These are phyloP conservation scores for Suillus brevipes DNA, from an alignment of 768 basidiomycete species.

Conservation along the genomic window DNA sequence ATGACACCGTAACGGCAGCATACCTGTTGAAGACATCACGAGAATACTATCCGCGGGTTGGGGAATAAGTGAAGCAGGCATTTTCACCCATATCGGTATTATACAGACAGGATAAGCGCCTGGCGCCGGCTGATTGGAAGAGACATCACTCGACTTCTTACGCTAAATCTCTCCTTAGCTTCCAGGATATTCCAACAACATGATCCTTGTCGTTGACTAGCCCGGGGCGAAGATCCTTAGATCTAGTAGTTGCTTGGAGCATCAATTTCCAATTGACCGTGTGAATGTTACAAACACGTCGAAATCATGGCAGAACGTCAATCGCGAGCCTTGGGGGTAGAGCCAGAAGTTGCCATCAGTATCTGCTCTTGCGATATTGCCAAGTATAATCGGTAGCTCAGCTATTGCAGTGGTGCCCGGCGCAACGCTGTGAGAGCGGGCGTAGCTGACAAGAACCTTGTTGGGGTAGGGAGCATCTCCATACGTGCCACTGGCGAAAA, in stretches of 20 bases:
- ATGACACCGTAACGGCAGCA: neutral
- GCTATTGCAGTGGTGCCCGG: constrained; percentile 33
- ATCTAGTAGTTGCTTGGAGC: neutral
- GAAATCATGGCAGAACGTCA: neutral
- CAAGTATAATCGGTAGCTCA: constrained; percentile 45
- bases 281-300: neutral
- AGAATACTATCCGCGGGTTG: neutral
- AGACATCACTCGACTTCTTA: neutral
- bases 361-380: constrained; percentile 51
- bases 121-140: neutral
- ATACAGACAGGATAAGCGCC: neutral
- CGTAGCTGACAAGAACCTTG: constrained; percentile 52
- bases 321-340: constrained; percentile 24
- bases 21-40: neutral
- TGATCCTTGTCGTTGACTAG: neutral
- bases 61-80: neutral
- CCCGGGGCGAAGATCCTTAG: neutral
- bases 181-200: neutral
- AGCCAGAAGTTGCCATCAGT: constrained; percentile 45
- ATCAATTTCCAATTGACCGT: neutral
- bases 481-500: constrained; percentile 48
- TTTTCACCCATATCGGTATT: neutral
- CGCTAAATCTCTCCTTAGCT: neutral
- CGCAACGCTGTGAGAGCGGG: constrained; percentile 38
- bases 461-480: constrained; percentile 54